A percentile compares a stretch with the other conserved stretches of the same genome.
Conservation (phyloP, 2,329 filamentous ascomycete species). For the Colletotrichum siamense region DNA sequence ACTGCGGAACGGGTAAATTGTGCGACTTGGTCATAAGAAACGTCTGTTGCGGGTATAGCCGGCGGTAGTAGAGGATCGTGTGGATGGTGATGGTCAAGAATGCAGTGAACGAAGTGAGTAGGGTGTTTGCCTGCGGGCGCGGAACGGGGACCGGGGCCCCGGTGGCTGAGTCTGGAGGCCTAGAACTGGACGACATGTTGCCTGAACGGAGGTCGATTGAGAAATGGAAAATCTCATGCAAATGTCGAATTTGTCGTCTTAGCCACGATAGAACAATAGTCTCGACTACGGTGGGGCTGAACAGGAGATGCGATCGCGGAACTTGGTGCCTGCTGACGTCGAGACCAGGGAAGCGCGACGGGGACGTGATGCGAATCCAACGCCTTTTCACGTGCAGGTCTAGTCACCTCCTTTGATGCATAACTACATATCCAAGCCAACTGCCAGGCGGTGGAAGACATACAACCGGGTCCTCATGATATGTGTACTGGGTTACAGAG, state of each 20-base stretch:
- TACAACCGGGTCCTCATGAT: neutral
- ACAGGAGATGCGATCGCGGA: neutral
- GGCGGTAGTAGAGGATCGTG: slow-evolving; percentile 83
- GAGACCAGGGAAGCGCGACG: neutral
- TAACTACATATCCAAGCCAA: neutral
- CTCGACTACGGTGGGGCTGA: neutral
- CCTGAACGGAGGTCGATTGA: neutral
- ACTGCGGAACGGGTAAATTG: slow-evolving; percentile 85
- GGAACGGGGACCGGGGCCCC: slow-evolving; percentile 31
- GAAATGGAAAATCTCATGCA: neutral
- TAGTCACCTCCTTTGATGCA: neutral
- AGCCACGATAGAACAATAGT: neutral
- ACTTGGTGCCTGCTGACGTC: neutral
- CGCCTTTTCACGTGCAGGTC: neutral
- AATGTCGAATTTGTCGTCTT: neutral
- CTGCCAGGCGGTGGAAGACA: neutral
- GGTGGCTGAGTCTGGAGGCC: neutral
- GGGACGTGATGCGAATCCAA: neutral
- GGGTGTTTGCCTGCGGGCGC: slow-evolving; percentile 51
- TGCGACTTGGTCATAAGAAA: slow-evolving; percentile 83
- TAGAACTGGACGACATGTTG: slow-evolving; percentile 6
- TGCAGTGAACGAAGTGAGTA: slow-evolving; percentile 74
- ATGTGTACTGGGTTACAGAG: neutral
- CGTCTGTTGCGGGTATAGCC: slow-evolving; percentile 77
- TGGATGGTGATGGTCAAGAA: slow-evolving; percentile 87